A percentile compares a stretch with the other conserved stretches of the same genome.
These are phyloP conservation scores for Piedraia hortae DNA, from an alignment of 2,329 filamentous ascomycete species.

Conservation along the genomic window DNA sequence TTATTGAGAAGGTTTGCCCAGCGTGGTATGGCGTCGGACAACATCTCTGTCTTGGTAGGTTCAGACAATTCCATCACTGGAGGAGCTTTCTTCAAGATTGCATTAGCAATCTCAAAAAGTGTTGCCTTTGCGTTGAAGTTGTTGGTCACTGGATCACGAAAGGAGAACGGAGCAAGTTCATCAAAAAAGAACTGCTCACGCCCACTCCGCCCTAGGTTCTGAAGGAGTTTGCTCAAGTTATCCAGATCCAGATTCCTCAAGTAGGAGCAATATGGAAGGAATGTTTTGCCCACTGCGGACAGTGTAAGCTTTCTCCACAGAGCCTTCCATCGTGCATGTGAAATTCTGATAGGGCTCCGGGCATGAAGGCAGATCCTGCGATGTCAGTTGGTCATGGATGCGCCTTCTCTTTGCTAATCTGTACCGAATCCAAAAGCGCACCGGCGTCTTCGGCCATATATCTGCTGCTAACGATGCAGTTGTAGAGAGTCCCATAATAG, in stretches of 20 bases:
- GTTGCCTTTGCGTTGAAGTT: slow-evolving; percentile 17
- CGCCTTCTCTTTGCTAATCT: no score
- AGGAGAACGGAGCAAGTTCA: slow-evolving; percentile 19
- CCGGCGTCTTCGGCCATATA: slow-evolving; percentile 26
- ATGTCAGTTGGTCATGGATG: no score
- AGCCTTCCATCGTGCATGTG: slow-evolving; percentile 25
- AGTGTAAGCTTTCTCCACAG: slow-evolving; percentile 42
- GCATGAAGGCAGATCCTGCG: slow-evolving; percentile 17
- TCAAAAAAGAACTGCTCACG: slow-evolving; percentile 30
- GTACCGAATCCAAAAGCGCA: no score
- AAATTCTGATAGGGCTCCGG: slow-evolving; percentile 14
- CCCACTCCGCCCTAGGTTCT: slow-evolving; percentile 32
- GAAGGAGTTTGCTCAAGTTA: slow-evolving; percentile 31
- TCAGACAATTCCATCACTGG: slow-evolving; percentile 25
- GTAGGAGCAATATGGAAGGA: slow-evolving; percentile 42
- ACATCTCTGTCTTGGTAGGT: slow-evolving; percentile 18
- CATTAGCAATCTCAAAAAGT: slow-evolving; percentile 22
- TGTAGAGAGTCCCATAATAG: slow-evolving; percentile 34
- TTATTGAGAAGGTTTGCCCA: slow-evolving; percentile 33
- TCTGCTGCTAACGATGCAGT: slow-evolving; percentile 27
- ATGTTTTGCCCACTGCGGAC: slow-evolving; percentile 33
- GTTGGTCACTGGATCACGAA: slow-evolving; percentile 8
- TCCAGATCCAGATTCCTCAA: slow-evolving; percentile 35
- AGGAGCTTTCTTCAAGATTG: slow-evolving; percentile 13
- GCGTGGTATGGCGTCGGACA: slow-evolving; percentile 23